Percentiles rank a stretch among this genome's conserved stretches.
Evolutionary conservation across 768 basidiomycete species (phyloP).

Genomic region (Russula foetens): DNA sequence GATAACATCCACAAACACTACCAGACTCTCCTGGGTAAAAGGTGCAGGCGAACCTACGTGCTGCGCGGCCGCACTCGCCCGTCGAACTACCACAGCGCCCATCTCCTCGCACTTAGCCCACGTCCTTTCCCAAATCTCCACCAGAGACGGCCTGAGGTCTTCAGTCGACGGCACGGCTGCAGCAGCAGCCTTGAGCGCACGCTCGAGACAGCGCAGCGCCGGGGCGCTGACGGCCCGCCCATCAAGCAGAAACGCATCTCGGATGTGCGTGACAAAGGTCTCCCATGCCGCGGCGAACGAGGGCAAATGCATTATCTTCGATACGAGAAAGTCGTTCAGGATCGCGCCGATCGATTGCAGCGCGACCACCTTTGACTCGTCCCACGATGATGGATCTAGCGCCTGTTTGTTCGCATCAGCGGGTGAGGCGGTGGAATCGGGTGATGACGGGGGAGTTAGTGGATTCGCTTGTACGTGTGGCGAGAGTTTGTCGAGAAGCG

Average conservation of each 20-base stretch:
- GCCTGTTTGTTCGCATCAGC: neutral
- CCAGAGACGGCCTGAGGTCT: conserved; percentile 30
- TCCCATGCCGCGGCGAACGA: conserved; percentile 70
- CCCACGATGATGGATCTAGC: conserved; percentile 56
- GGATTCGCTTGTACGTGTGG: conserved; percentile 39
- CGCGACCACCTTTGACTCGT: conserved; percentile 83
- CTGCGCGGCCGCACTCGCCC: conserved; percentile 13
- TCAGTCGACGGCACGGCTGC: conserved; percentile 21
- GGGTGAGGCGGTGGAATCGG: conserved; percentile 17
- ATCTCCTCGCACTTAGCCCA: conserved; percentile 68
- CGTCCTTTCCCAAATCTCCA: conserved; percentile 47
- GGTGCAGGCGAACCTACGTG: conserved; percentile 24
- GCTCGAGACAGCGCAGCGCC: conserved; percentile 79
- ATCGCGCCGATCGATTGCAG: conserved; percentile 78
- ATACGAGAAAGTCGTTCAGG: conserved; percentile 68
- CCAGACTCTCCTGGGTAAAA: conserved; percentile 81
- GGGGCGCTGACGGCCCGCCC: conserved; percentile 62
- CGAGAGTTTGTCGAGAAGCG: conserved; percentile 67
- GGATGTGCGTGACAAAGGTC: conserved; percentile 63
- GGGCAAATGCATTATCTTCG: conserved; percentile 64
- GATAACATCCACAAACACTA: conserved; percentile 70
- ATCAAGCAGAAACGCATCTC: conserved; percentile 61
- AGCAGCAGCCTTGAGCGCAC: conserved; percentile 53
- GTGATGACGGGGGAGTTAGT: conserved; percentile 6
- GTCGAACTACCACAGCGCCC: conserved; percentile 43